Evolutionary conservation across 306 rosid genomes (phyloP).

Genomic region (Arachis hypogaea): DNA sequence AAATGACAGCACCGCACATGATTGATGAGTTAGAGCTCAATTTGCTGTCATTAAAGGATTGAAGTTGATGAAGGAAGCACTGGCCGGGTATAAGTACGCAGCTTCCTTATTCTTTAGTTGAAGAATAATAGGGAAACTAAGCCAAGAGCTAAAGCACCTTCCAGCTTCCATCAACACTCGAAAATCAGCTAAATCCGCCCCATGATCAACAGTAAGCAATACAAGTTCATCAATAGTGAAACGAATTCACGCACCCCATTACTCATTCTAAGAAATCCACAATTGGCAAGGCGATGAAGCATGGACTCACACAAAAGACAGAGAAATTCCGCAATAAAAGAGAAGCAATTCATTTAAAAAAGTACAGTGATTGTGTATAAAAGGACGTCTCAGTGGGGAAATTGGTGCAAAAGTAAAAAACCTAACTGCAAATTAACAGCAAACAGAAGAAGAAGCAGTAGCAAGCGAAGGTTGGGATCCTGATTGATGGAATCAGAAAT

Average conservation of each 20-base stretch:
- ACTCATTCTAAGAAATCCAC: neutral
- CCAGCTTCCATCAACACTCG: neutral
- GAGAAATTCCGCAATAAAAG: neutral
- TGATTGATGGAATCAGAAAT: neutral
- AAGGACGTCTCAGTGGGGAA: neutral
- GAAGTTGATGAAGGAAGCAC: neutral
- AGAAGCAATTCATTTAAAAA: neutral
- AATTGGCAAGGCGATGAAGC: neutral
- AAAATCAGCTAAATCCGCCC: conserved; percentile 3
- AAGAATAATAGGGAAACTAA: neutral
- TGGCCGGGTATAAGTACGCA: neutral
- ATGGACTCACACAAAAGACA: neutral
- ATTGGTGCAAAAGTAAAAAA: conserved; percentile 14
- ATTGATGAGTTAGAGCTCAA: neutral
- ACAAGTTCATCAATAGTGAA: neutral
- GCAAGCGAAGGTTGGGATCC: neutral
- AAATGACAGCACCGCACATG: neutral
- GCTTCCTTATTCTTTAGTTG: neutral
- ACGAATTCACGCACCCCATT: conserved; percentile 20
- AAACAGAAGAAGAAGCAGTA: conserved; percentile 8
- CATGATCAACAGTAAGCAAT: neutral
- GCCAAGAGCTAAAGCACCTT: neutral
- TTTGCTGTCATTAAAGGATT: no score
- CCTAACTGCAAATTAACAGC: conserved; percentile 22
- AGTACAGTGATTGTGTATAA: neutral